Evolutionary conservation across 345 rosid genomes (phyloP), one percentile per base, ranked within the genome.

Genomic region (Sisymbrium altissimum): DNA sequence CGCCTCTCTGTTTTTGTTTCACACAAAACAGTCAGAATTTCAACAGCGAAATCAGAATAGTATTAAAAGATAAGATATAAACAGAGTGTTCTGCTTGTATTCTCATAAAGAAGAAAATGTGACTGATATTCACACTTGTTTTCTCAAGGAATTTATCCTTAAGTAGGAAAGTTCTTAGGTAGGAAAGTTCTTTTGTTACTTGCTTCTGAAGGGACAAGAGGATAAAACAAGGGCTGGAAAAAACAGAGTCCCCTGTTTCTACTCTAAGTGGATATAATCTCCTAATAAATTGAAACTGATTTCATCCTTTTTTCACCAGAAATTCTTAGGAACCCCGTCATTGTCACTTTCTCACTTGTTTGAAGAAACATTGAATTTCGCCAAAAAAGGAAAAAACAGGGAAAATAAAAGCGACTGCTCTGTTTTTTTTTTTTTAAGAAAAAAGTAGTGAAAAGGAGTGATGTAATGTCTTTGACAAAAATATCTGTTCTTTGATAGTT

Each of bases 1-100:
- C 0, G 87, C 85, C 29, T 76, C 81, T 59, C 97, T 91, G 81
- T 69, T 40, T 35, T 15, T 6, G 19, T 23, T 38, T 27, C 8
- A 65, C 19, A 43, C 35, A 85, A 36, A 66, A 50, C 41, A 5
- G 54, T 66, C 33, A 75, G 38, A n/a, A 21, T 48, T 59, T 36
- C 40, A 35, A 35, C 38, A 8, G 3, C 66, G 9, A 23, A 17
- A 40, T 17, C 15, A 70, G 59, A 45, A 2, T 36, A 36, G 30
- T 32, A 7, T 4, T 6, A 15, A 1, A 46, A 19, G 11, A 36
- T 25, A 9, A 12, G 4, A 4, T 7, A 4, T 7, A 65, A 74
- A 45, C 67, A 66, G 61, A 56, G 65, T 18, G 41, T 4, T 21
- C 1, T 10, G 46, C n/a, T 33, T 33, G 8, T 5, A 33, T 9